Base-by-base conservation (phyloP, 805 yeast genomes). In the Wickerhamia fluorescens region DNA sequence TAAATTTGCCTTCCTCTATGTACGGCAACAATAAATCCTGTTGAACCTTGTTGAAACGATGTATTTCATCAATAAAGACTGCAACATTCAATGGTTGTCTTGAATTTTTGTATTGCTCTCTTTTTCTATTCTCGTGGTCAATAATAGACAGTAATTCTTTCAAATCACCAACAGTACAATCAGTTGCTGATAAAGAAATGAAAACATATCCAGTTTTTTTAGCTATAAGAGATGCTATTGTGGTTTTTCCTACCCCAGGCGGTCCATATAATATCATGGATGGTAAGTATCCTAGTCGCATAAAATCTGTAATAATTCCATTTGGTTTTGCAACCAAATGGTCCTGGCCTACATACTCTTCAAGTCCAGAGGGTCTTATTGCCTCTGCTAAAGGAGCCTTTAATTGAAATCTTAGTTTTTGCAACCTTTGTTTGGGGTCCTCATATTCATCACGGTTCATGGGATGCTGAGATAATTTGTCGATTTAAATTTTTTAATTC, bases 191-290 rank as follows among this genome's bases (percentile, higher is more conserved):
- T 24, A 87, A 58, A 52, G 88, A 96, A 3, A 83, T 66, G 47
- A 86, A 77, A 25, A 77, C 61, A 25, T 75, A 62, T 24, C 64
- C 61, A 2, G 74, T 58, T n/a, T 63, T 56, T 10, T 56, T 46
- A 0, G 87, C 78, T n/a, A 82, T 55, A 20, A 79, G 68, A 23
- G 69, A 41, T 0, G 94, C 92, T 16, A 92, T 49, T 0, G 96
- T 80, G 0, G 98, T 92, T 49, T 92, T 92, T 66, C 92, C 89
- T 3, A 86, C 88, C 0, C 98, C 98, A 2, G 96, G 94, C 1
- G 95, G 95, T 0, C 99, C 99, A 83, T 92, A 82, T 4, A 92
- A 57, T 2, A 92, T 75, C 75, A 92, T 68, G 0, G 96, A 86
- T 1, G 96, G 96, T 6, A 83, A 61, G 26, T 66, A 61, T n/a